Conservation (phyloP, 2,329 filamentous ascomycete genomes). For the Trichoderma harzianum region DNA sequence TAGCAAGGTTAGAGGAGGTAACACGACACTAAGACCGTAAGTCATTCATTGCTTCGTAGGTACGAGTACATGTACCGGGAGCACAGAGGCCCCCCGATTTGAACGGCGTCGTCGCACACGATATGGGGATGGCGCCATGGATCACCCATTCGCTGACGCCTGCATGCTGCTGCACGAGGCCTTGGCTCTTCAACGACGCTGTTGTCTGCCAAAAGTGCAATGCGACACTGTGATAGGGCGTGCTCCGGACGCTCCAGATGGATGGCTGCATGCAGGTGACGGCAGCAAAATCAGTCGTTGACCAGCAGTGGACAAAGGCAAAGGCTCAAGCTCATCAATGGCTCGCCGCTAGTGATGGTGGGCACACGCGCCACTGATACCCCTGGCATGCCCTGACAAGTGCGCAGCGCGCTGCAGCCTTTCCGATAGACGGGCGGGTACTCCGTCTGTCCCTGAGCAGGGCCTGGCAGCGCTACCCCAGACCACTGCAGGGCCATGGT, state of each 20-base stretch:
- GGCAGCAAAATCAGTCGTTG: background rate
- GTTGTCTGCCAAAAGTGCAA: background rate
- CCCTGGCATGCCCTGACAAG: conserved; percentile 14
- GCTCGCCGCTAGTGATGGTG: conserved; percentile 4
- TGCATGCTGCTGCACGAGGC: background rate
- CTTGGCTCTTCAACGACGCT: background rate
- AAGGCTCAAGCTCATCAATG: background rate
- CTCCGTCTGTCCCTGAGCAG: conserved; percentile 15
- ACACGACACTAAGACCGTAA: background rate
- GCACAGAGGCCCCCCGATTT: background rate
- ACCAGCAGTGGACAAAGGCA: background rate
- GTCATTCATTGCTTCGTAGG: background rate
- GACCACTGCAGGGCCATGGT: conserved; percentile 13
- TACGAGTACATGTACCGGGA: background rate
- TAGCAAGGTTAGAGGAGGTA: background rate
- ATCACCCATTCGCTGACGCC: conserved; percentile 2
- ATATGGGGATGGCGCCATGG: background rate
- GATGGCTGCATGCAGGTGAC: conserved; percentile 14
- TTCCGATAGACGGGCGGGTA: conserved; percentile 18
- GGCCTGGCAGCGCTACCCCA: conserved; percentile 18
- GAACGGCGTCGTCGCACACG: background rate
- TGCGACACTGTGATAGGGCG: background rate
- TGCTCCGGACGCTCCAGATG: background rate
- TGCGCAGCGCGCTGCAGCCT: conserved; percentile 9
- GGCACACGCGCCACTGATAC: conserved; percentile 11